phyloP scores from a whole-genome alignment of 495 filamentous ascomycete genomes.

The Penicillium cosmopolitanum region DNA sequence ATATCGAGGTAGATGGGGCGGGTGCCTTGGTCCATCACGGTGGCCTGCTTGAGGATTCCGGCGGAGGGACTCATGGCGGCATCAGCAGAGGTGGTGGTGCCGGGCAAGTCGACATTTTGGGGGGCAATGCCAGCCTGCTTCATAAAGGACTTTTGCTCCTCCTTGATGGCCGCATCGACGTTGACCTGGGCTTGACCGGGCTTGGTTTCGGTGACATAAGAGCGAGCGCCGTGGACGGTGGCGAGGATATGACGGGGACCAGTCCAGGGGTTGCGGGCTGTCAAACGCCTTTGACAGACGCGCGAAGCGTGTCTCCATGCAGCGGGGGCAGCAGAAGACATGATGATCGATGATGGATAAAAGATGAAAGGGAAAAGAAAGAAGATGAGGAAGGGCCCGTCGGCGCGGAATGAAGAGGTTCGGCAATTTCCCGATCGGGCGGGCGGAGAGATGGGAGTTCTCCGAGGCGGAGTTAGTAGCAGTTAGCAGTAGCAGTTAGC shows the following conservation, averaged over 20 bases:
- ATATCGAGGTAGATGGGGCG: constrained; percentile 97
- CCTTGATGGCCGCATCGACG: constrained; percentile 77
- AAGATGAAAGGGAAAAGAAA: constrained; percentile 22
- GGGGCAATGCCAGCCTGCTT: constrained; percentile 68
- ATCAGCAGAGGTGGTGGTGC: constrained; percentile 62
- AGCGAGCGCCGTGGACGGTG: constrained; percentile 47
- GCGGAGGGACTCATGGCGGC: constrained; percentile 79
- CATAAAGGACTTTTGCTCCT: constrained; percentile 80
- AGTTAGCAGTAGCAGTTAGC: not conserved
- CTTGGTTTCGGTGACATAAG: constrained; percentile 86
- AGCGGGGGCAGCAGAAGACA: constrained; percentile 73
- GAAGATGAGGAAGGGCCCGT: not conserved
- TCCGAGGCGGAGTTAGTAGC: not conserved
- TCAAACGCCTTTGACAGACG: constrained; percentile 60
- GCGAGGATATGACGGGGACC: constrained; percentile 46
- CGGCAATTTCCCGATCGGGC: constrained; percentile 22
- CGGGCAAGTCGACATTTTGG: constrained; percentile 56
- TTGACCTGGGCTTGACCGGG: constrained; percentile 79
- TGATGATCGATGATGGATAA: constrained; percentile 42
- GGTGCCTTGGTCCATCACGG: constrained; percentile 90
- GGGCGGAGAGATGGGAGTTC: not conserved
- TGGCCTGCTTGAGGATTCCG: constrained; percentile 88
- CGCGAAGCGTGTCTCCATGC: constrained; percentile 80
- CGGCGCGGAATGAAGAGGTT: constrained; percentile 9
- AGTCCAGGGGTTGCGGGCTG: constrained; percentile 50